Conservation (phyloP, 1,284 basidiomycete genomes). For the Marasmius oreades region DNA sequence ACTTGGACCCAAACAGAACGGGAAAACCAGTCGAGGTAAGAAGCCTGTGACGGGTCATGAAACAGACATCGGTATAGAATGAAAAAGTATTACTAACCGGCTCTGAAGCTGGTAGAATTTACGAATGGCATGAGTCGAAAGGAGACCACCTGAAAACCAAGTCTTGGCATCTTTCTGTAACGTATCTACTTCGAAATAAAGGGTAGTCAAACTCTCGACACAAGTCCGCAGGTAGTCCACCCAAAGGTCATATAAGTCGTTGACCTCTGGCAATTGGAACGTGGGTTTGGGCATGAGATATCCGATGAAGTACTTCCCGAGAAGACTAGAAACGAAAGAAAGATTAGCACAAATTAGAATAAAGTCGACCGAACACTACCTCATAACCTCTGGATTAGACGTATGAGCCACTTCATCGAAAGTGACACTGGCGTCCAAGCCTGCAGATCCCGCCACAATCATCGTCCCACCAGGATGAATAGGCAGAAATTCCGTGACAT, state of each 20-base stretch:
- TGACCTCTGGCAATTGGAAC: slow-evolving; percentile 9
- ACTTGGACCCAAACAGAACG: slow-evolving; percentile 12
- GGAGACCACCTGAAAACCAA: slow-evolving; percentile 12
- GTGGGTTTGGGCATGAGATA: slow-evolving; percentile 11
- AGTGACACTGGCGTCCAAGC: slow-evolving; percentile 7
- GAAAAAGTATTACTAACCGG: slow-evolving; percentile 4
- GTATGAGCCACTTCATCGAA: slow-evolving; percentile 14
- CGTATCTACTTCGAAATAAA: slow-evolving; percentile 13
- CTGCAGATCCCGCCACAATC: slow-evolving; percentile 12
- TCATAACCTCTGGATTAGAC: slow-evolving; percentile 13
- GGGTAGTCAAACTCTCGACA: slow-evolving; percentile 10
- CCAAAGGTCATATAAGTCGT: slow-evolving; percentile 11
- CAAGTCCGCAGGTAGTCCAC: slow-evolving; percentile 12
- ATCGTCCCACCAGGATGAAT: slow-evolving; percentile 13
- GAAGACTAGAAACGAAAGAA: slow-evolving; percentile 4
- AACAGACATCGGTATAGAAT: too few relatives aligned
- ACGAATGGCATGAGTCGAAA: slow-evolving; percentile 12
- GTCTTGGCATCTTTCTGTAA: slow-evolving; percentile 9
- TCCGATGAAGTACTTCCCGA: slow-evolving; percentile 13
- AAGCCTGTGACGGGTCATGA: not conserved
- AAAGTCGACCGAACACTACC: not conserved
- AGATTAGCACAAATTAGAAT: not conserved
- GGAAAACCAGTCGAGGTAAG: slow-evolving; percentile 11
- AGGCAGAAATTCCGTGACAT: slow-evolving; percentile 12
- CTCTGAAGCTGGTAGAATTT: slow-evolving; percentile 14